Evolutionary conservation across 1,139 yeast species (phyloP).

Genomic region (Yamadazyma membranifaciens): DNA sequence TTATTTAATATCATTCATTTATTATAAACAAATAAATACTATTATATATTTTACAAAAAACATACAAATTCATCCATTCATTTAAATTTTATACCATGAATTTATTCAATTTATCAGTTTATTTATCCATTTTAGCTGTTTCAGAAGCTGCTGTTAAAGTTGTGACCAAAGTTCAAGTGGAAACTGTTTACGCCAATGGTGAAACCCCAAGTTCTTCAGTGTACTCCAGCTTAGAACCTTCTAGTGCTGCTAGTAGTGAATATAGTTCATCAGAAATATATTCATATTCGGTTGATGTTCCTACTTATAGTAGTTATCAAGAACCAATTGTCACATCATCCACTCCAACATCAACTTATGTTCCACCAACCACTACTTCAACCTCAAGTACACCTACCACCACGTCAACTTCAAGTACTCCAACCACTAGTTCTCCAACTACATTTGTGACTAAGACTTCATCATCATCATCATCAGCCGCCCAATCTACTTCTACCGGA

Average conservation of each 20-base stretch:
- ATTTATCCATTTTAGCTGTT: conserved; percentile 16
- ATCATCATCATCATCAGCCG: conserved; percentile 8
- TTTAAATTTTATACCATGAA: conserved; percentile 14
- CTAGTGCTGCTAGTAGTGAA: conserved; percentile 6
- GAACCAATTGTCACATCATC: conserved; percentile 6
- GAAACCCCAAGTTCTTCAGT: conserved; percentile 5
- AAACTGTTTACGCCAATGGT: conserved; percentile 17
- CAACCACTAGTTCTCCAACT: conserved; percentile 10
- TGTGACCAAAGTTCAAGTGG: conserved; percentile 19
- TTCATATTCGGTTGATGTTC: conserved; percentile 1
- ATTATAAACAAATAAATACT: not conserved
- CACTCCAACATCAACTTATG: conserved; percentile 4
- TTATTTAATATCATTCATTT: too few relatives aligned
- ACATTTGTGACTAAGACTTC: conserved; percentile 15
- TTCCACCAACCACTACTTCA: conserved; percentile 5
- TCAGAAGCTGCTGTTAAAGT: conserved; percentile 16
- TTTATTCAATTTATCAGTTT: conserved; percentile 17
- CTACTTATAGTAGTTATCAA: conserved; percentile 2
- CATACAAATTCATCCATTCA: not conserved
- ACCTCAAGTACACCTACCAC: conserved; percentile 5
- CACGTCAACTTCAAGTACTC: conserved; percentile 6
- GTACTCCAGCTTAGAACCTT: conserved; percentile 6
- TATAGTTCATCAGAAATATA: conserved; percentile 2
- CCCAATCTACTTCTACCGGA: conserved; percentile 7
- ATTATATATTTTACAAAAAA: not conserved